Evolutionary conservation across 257 asterid genomes (phyloP).

Genomic region (Striga asiatica): DNA sequence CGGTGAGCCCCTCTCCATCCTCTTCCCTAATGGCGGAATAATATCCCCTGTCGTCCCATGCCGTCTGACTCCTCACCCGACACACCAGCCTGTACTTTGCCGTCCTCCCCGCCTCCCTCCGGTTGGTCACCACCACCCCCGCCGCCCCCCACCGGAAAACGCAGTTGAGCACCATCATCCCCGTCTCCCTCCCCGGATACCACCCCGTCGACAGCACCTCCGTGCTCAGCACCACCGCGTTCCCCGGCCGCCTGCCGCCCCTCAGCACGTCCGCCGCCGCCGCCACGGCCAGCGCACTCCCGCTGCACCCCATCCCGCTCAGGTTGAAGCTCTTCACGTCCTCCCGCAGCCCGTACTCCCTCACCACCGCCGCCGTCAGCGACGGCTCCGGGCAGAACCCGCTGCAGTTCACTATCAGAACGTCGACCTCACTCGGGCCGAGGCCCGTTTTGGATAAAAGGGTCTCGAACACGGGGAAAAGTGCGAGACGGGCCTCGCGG

Average conservation of each 20-base stretch:
- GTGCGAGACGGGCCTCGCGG: conserved; percentile 41
- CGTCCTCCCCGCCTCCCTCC: conserved; percentile 17
- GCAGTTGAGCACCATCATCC: conserved; percentile 62
- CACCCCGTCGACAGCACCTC: conserved; percentile 76
- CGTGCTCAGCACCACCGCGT: conserved; percentile 66
- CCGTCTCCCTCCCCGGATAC: conserved; percentile 57
- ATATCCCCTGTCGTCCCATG: conserved; percentile 56
- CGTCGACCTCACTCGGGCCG: conserved; percentile 37
- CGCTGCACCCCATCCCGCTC: conserved; percentile 94
- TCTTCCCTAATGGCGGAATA: conserved; percentile 59
- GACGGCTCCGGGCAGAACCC: conserved; percentile 83
- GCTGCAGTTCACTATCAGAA: conserved; percentile 80
- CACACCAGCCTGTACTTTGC: conserved; percentile 50
- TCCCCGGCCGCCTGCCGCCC: conserved; percentile 27
- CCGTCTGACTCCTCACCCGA: conserved; percentile 51
- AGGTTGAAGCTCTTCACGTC: conserved; percentile 54
- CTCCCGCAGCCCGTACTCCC: conserved; percentile 38
- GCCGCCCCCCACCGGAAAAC: conserved; percentile 71
- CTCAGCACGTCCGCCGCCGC: conserved; percentile 47
- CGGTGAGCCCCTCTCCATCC: conserved; percentile 65
- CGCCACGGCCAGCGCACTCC: conserved; percentile 60
- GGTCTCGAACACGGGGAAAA: conserved; percentile 48
- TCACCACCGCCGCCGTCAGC: conserved; percentile 47
- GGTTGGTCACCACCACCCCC: conserved; percentile 50
- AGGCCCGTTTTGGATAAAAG: conserved; percentile 40